These are phyloP conservation scores for Camellia japonica DNA, from an alignment of 148 eudicot genomes.

Conservation along the genomic window DNA sequence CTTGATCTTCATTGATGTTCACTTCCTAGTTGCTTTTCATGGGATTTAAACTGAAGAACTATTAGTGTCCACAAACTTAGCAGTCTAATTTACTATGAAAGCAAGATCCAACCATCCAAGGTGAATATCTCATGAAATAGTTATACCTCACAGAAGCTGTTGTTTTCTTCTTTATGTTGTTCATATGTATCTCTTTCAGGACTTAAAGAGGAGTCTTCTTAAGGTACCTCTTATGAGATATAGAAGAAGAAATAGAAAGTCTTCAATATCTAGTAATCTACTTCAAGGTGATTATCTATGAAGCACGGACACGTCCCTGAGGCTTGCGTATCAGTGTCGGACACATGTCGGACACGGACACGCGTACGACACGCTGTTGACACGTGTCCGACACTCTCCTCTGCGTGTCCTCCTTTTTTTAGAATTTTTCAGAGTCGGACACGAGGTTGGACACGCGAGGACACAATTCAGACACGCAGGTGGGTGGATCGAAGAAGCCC, in stretches of 20 bases:
- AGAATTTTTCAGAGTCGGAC: too few relatives aligned
- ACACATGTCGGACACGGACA: too few relatives aligned
- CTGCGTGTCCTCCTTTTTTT: too few relatives aligned
- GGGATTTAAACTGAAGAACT: neutral
- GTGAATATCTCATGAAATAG: too few relatives aligned
- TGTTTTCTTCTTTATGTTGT: neutral
- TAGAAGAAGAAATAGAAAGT: neutral
- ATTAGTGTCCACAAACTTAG: neutral
- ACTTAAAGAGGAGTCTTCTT: neutral
- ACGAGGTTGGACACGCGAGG: too few relatives aligned
- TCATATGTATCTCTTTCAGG: neutral
- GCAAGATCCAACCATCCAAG: neutral
- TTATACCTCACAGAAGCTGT: neutral
- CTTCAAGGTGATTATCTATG: neutral
- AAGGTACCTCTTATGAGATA: neutral
- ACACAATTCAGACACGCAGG: too few relatives aligned
- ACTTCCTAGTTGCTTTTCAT: neutral
- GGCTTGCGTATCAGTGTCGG: too few relatives aligned
- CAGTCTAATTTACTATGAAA: neutral
- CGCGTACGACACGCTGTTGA: too few relatives aligned
- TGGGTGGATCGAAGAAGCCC: too few relatives aligned
- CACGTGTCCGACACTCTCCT: too few relatives aligned
- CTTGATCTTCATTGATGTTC: neutral
- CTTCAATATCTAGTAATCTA: neutral
- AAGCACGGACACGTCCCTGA: too few relatives aligned